Percentiles rank a stretch among this genome's conserved stretches.
phyloP scores from a whole-genome alignment of 495 filamentous ascomycete genomes.

The Penicillium coffeae region DNA sequence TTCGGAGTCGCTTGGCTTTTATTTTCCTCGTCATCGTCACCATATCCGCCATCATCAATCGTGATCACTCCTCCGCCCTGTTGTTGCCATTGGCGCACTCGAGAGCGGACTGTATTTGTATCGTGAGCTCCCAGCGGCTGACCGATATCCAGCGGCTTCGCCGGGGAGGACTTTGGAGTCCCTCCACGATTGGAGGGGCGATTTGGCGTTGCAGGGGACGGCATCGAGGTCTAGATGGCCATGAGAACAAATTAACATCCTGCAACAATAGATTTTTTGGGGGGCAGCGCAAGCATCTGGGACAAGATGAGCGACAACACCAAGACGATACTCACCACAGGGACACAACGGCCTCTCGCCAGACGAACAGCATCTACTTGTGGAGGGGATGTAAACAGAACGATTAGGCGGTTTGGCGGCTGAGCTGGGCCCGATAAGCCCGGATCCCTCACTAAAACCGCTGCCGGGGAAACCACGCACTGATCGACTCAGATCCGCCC shows the following conservation, averaged over 20 bases:
- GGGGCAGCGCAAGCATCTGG: neutral
- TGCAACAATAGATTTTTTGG: slow-evolving; percentile 1
- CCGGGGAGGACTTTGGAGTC: slow-evolving; percentile 33
- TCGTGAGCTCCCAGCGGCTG: slow-evolving; percentile 49
- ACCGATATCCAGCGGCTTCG: slow-evolving; percentile 49
- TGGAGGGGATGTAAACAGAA: slow-evolving; percentile 18
- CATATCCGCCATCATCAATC: slow-evolving; percentile 39
- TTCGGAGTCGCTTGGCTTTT: slow-evolving; percentile 24
- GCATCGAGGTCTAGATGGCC: slow-evolving; percentile 39
- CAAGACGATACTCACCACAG: slow-evolving; percentile 7
- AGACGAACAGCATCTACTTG: slow-evolving; percentile 17
- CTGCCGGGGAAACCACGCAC: slow-evolving; percentile 31
- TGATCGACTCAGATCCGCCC: slow-evolving; percentile 6
- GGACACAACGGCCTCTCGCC: slow-evolving; percentile 6
- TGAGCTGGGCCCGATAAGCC: slow-evolving; percentile 14
- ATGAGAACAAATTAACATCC: slow-evolving; percentile 1
- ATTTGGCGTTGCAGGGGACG: slow-evolving; percentile 39
- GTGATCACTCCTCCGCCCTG: slow-evolving; percentile 58
- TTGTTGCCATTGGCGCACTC: slow-evolving; percentile 73
- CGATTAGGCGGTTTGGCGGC: slow-evolving; percentile 3
- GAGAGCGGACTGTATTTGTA: slow-evolving; percentile 60
- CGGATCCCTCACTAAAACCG: slow-evolving; percentile 1
- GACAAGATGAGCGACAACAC: neutral
- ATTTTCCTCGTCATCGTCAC: slow-evolving; percentile 33
- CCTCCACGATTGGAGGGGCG: slow-evolving; percentile 40